These are phyloP conservation scores for Arthrobotrys musiformis DNA, from an alignment of 2,329 filamentous ascomycete genomes.

Conservation along the genomic window DNA sequence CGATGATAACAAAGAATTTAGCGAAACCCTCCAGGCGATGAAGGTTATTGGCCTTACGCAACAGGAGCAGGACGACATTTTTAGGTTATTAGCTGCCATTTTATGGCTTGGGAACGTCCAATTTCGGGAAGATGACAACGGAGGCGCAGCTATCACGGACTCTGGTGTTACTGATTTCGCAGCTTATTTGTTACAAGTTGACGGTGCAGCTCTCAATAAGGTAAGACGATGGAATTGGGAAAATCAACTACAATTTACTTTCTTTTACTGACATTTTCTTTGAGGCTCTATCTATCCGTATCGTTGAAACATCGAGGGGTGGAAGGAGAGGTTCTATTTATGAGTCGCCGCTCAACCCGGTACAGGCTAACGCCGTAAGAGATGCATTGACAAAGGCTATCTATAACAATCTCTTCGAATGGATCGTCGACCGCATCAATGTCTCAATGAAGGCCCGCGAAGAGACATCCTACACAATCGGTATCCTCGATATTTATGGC, in stretches of 20 bases:
- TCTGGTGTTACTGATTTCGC: conserved; percentile 87
- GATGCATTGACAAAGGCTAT: conserved; percentile 99
- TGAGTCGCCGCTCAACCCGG: conserved; percentile 83
- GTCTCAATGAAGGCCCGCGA: conserved; percentile 85
- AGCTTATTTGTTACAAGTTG: conserved; percentile 86
- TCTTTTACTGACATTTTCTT: conserved; percentile 86
- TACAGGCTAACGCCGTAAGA: conserved; percentile 91
- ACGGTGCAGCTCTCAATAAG: conserved; percentile 91
- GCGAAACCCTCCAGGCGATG: conserved; percentile 94
- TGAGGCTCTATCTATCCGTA: conserved; percentile 93
- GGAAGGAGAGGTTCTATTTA: conserved; percentile 75
- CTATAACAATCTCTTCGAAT: conserved; percentile 98
- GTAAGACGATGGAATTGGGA: conserved; percentile 84
- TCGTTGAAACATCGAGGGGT: conserved; percentile 78
- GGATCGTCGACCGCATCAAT: conserved; percentile 97
- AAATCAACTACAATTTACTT: conserved; percentile 91
- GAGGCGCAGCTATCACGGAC: conserved; percentile 86
- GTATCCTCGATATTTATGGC: conserved; percentile 98
- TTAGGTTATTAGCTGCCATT: conserved; percentile 90
- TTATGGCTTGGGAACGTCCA: conserved; percentile 95
- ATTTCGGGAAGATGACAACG: conserved; percentile 87
- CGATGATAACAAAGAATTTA: conserved; percentile 87
- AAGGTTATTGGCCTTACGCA: conserved; percentile 88
- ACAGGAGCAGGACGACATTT: conserved; percentile 92
- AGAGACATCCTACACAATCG: conserved; percentile 89